phyloP scores from a whole-genome alignment of 768 basidiomycete genomes.

The Tulasnella sp. region DNA sequence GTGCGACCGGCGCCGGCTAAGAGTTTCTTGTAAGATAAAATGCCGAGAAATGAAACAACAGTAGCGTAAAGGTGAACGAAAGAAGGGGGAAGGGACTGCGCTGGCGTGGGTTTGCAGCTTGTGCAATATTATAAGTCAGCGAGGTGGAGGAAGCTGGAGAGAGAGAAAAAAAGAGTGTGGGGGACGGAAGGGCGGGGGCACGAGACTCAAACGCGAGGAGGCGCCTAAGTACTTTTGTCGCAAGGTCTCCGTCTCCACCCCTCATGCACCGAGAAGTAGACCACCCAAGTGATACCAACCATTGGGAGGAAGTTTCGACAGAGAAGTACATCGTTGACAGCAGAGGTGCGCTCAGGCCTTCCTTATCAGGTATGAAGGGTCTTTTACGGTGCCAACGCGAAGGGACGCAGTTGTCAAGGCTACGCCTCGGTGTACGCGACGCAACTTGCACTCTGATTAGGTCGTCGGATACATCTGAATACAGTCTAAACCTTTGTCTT shows the following conservation, averaged over 20 bases:
- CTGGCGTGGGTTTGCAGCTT: background rate
- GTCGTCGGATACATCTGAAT: background rate
- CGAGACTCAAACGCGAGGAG: background rate
- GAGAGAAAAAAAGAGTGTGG: background rate
- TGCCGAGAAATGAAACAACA: background rate
- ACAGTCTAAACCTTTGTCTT: background rate
- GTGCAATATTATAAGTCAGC: background rate
- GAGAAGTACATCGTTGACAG: background rate
- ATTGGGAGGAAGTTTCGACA: background rate
- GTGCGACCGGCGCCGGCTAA: background rate
- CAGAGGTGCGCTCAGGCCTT: background rate
- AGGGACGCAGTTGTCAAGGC: background rate
- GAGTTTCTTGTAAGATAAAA: background rate
- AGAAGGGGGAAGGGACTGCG: background rate
- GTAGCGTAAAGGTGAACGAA: background rate
- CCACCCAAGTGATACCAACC: background rate
- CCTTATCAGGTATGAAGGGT: background rate
- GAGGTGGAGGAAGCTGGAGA: background rate
- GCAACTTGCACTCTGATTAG: background rate
- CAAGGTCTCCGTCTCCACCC: background rate
- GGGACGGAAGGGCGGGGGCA: background rate
- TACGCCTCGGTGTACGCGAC: background rate
- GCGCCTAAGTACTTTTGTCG: background rate
- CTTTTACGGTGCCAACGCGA: background rate
- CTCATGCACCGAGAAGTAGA: background rate